Conservation (phyloP, 352 stramenopile species). For the Phytophthora hybrid region DNA sequence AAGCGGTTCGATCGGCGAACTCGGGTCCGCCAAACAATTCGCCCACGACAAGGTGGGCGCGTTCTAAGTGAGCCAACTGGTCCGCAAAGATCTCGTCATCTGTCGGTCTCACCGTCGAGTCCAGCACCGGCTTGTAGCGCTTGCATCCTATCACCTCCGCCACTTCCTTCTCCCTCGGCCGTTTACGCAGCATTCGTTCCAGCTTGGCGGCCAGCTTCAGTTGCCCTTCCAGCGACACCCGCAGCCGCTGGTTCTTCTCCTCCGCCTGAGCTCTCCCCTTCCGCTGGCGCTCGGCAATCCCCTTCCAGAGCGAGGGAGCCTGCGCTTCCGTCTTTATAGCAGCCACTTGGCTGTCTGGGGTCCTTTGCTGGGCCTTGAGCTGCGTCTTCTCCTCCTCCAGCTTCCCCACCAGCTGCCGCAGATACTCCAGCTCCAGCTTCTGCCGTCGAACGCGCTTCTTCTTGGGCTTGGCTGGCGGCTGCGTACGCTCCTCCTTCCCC, state of each 20-base stretch:
- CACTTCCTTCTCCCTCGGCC: constrained; percentile 25
- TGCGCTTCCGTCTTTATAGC: not conserved
- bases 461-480: constrained; percentile 25
- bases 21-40: constrained; percentile 24
- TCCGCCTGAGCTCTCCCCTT: constrained; percentile 36
- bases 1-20: constrained; percentile 16
- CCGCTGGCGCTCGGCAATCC: constrained; percentile 38
- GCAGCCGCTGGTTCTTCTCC: constrained; percentile 44
- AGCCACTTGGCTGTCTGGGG: not conserved
- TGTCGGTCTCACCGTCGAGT: constrained; percentile 6
- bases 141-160: constrained; percentile 21
- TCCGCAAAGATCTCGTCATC: constrained; percentile 45
- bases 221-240: constrained; percentile 39
- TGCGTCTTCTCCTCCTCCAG: constrained; percentile 33
- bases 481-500: constrained; percentile 1
- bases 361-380: constrained; percentile 23
- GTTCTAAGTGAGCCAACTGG: constrained; percentile 33
- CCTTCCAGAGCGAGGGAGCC: constrained; percentile 35
- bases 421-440: constrained; percentile 49
- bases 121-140: constrained; percentile 19
- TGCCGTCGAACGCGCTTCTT: constrained; percentile 50
- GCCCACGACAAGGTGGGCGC: constrained; percentile 29
- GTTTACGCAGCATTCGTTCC: constrained; percentile 39
- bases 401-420: constrained; percentile 42
- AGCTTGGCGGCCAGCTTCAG: constrained; percentile 46